Conservation (phyloP, 345 rosid species). For the Punica granatum region DNA sequence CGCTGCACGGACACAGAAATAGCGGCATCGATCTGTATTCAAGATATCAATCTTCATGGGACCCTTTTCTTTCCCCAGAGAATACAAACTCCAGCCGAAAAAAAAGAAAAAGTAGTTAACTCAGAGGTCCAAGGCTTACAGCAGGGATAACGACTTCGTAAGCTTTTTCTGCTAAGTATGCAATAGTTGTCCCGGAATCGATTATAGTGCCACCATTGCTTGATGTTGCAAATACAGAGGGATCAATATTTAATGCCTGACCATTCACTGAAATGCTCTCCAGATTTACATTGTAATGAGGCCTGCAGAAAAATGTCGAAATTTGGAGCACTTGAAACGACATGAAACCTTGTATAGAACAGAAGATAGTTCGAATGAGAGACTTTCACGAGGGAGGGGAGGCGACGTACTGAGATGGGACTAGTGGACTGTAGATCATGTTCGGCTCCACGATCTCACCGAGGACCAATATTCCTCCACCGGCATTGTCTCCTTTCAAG, state of each 20-base stretch:
- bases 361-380: background rate
- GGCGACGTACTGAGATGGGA: constrained; percentile 42
- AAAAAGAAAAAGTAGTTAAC: no score
- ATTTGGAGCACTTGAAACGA: background rate
- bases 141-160: constrained; percentile 60
- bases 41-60: background rate
- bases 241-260: constrained; percentile 50
- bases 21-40: constrained; percentile 49
- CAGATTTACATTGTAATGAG: constrained; percentile 92
- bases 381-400: background rate
- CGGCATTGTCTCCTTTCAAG: constrained; percentile 62
- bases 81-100: no score
- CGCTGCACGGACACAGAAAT: constrained; percentile 46
- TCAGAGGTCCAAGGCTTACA: constrained; percentile 35
- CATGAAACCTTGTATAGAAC: no score
- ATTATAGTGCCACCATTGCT: constrained; percentile 74
- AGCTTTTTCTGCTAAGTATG: constrained; percentile 80
- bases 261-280: constrained; percentile 79
- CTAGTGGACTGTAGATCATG: constrained; percentile 44
- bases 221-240: constrained; percentile 69
- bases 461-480: constrained; percentile 93
- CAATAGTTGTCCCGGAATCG: constrained; percentile 95
- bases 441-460: constrained; percentile 90
- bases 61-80: background rate
- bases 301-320: constrained; percentile 39